Conservation (phyloP, 176 grass and related monocot species). For the Triticum monococcum region DNA sequence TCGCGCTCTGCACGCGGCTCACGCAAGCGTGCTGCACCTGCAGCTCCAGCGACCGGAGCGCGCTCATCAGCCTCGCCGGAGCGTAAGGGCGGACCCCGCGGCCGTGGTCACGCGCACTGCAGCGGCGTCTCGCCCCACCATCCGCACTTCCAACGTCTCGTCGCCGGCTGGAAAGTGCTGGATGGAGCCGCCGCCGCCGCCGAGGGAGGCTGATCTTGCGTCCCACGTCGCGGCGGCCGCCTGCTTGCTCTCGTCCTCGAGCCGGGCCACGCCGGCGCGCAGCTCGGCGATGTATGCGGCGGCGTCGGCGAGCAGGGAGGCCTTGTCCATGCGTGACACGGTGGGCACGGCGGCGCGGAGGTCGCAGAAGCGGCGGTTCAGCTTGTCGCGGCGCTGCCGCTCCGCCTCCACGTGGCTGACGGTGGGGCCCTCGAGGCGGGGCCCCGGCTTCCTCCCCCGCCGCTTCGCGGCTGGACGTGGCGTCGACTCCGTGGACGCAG, state of each 20-base stretch:
- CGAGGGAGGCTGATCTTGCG: background rate
- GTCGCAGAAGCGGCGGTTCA: conserved; percentile 74
- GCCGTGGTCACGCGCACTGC: conserved; percentile 37
- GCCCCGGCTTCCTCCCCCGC: conserved; percentile 39
- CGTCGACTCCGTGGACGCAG: background rate
- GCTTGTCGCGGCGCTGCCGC: conserved; percentile 73
- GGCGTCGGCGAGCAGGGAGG: conserved; percentile 75
- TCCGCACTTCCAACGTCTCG: conserved; percentile 32
- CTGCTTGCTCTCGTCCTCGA: conserved; percentile 46
- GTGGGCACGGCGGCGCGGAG: conserved; percentile 75
- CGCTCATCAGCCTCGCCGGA: conserved; percentile 58
- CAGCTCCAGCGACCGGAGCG: conserved; percentile 46
- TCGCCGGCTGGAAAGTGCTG: background rate
- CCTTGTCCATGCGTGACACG: conserved; percentile 90
- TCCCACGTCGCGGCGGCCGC: conserved; percentile 17
- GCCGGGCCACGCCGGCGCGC: conserved; percentile 24
- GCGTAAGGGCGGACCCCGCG: conserved; percentile 25
- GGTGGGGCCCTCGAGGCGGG: conserved; percentile 9
- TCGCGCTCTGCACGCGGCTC: conserved; percentile 41
- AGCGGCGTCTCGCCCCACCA: conserved; percentile 35
- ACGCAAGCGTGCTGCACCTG: conserved; percentile 60
- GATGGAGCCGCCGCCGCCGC: conserved; percentile 10
- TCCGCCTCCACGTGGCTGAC: conserved; percentile 77
- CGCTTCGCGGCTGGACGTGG: conserved; percentile 30
- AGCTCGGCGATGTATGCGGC: conserved; percentile 75